Evolutionary conservation across 2,329 filamentous ascomycete genomes (phyloP), one percentile per base, ranked within the genome.

Genomic region (Cyclaneusma minus): DNA sequence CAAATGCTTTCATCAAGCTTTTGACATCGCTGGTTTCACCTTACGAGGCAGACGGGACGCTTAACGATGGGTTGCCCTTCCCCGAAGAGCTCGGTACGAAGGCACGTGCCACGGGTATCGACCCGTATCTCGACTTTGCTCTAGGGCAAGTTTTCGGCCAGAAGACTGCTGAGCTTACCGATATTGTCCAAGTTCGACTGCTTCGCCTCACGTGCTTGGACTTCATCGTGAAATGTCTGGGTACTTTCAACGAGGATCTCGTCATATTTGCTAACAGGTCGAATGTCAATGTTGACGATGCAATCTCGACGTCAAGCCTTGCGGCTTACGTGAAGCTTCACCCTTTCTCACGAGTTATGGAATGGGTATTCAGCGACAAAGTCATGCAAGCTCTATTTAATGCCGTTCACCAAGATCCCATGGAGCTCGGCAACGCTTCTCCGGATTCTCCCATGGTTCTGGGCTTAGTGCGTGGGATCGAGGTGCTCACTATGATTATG

Each of bases 281-380:
- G 2, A 77, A 67, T 33, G 61, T 91, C 16, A 59, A 68, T 14
- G 72, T 92, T 10, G 84, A 94, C 46, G 55, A 65, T 7, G 68
- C 78, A 10, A 81, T 92, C 36, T 65, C 65, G 21, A 65, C 81
- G 4, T 77, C 75, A 3, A 79, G 80, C 29, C 59, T 95, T 4
- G 69, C 73, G 25, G 65, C 68, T 5, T 99, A 98, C 46, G 72
- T 89, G 31, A 70, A 73, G 13, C 65, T 93, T 28, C 91, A 98
- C 52, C 87, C 91, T 1, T 98, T 95, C 44, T 74, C 81, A 3
- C 72, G 91, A 32, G 76, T 92, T 10, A 94, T 95, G 80, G 89
- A 98, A 46, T 95, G 89, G 84, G 69, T 98, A 52, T 93, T 92
- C 51, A 94, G 92, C 45, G 82, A 91, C 43, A 82, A 78, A 36